These are phyloP conservation scores for Sanghuangporus baumii DNA, from an alignment of 1,284 basidiomycete species.

Conservation along the genomic window DNA sequence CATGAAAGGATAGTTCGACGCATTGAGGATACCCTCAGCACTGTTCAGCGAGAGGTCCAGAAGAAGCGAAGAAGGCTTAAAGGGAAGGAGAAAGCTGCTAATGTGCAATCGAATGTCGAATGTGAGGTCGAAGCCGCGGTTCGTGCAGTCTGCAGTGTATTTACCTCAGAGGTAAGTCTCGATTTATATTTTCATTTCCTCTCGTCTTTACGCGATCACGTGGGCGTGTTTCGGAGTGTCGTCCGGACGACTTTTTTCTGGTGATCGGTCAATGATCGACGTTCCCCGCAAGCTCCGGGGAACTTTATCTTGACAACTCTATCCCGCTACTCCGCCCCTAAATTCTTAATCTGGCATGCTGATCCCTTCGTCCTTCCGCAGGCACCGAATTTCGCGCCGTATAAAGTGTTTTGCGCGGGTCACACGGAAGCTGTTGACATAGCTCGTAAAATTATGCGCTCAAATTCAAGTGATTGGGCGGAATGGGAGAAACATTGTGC, in stretches of 20 bases:
- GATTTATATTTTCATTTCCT: background rate
- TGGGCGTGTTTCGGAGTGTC: background rate
- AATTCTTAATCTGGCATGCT: background rate
- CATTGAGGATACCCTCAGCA: constrained; percentile 3
- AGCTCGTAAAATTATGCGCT: constrained; percentile 57
- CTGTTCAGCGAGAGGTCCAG: background rate
- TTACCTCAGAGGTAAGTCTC: constrained; percentile 7
- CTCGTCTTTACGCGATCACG: background rate
- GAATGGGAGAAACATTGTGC: constrained; percentile 72
- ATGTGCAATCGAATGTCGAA: background rate
- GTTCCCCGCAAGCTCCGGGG: background rate
- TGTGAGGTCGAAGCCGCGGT: constrained; percentile 12
- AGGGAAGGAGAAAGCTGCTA: background rate
- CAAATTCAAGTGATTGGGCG: constrained; percentile 68
- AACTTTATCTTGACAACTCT: background rate
- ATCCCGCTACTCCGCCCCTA: background rate
- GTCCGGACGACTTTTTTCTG: background rate
- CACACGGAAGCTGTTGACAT: constrained; percentile 77
- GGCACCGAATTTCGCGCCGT: constrained; percentile 71
- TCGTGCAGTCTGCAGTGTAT: constrained; percentile 14
- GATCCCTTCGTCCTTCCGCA: constrained; percentile 28
- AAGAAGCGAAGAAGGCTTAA: background rate
- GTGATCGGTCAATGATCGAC: background rate
- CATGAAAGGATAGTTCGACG: constrained; percentile 7
- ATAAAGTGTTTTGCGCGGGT: constrained; percentile 79